Evolutionary conservation across 1,139 yeast genomes (phyloP).

Genomic region (Zygosaccharomyces pseudobailii): DNA sequence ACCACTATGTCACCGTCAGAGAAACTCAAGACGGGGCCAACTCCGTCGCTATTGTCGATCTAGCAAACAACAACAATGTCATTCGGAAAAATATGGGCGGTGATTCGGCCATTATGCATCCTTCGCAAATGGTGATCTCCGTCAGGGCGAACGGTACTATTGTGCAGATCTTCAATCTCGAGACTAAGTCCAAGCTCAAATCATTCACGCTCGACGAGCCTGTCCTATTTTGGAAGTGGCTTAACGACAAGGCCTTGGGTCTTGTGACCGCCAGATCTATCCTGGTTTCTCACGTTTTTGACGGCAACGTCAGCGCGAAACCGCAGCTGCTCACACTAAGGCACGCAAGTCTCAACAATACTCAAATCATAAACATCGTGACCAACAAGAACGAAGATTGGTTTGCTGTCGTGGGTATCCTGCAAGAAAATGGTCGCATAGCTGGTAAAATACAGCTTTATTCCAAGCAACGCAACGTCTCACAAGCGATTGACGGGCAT

Average conservation of each 20-base stretch:
- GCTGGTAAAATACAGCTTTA: slow-evolving; percentile 95
- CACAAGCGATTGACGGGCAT: slow-evolving; percentile 98
- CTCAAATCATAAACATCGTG: slow-evolving; percentile 88
- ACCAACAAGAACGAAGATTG: slow-evolving; percentile 80
- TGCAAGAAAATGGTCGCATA: slow-evolving; percentile 90
- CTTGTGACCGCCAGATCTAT: slow-evolving; percentile 74
- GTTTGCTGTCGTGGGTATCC: slow-evolving; percentile 94
- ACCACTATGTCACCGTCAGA: slow-evolving; percentile 82
- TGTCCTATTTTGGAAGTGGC: slow-evolving; percentile 95
- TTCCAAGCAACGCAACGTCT: slow-evolving; percentile 81
- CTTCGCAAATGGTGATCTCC: slow-evolving; percentile 79
- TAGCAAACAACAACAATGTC: slow-evolving; percentile 67
- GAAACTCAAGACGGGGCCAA: slow-evolving; percentile 73
- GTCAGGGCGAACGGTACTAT: slow-evolving; percentile 96
- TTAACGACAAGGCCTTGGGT: slow-evolving; percentile 67
- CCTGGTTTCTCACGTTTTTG: slow-evolving; percentile 80
- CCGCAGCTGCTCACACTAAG: slow-evolving; percentile 80
- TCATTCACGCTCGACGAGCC: slow-evolving; percentile 84
- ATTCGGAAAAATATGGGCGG: slow-evolving; percentile 93
- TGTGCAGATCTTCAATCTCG: slow-evolving; percentile 87
- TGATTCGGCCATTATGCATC: slow-evolving; percentile 97
- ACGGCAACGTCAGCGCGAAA: slow-evolving; percentile 66
- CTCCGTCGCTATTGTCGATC: slow-evolving; percentile 87
- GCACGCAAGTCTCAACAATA: slow-evolving; percentile 70
- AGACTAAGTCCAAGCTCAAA: slow-evolving; percentile 81